Evolutionary conservation across 2,329 filamentous ascomycete genomes (phyloP).

Genomic region (Fusarium duplospermum): DNA sequence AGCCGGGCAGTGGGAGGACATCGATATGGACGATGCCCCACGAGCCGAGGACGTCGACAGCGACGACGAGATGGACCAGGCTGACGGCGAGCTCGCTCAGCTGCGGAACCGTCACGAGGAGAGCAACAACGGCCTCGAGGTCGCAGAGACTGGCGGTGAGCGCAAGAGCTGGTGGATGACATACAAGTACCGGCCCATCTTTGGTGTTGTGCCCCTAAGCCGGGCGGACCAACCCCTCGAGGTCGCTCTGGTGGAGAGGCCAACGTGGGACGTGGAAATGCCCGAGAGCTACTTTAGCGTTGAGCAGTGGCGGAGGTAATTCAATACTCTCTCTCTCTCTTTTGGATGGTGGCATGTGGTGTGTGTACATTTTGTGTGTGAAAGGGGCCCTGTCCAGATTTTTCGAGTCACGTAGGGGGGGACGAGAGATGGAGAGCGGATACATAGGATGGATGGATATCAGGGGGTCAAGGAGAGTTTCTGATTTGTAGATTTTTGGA

Average conservation of each 20-base stretch:
- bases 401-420: slow-evolving; percentile 7
- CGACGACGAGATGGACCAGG: slow-evolving; percentile 53
- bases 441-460: slow-evolving; percentile 17
- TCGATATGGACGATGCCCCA: slow-evolving; percentile 54
- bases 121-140: slow-evolving; percentile 29
- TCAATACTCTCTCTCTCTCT: not conserved
- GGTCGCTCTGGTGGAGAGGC: slow-evolving; percentile 89
- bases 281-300: slow-evolving; percentile 76
- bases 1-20: slow-evolving; percentile 55
- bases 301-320: slow-evolving; percentile 61
- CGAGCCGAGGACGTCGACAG: slow-evolving; percentile 50
- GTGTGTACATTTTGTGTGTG: slow-evolving; percentile 1
- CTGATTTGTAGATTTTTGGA: slow-evolving; percentile 36
- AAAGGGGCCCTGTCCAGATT: slow-evolving; percentile 7
- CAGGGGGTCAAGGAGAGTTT: slow-evolving; percentile 13
- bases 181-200: slow-evolving; percentile 93
- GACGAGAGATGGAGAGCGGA: slow-evolving; percentile 4
- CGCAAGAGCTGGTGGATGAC: slow-evolving; percentile 77
- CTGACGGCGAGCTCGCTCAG: slow-evolving; percentile 49
- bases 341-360: not conserved
- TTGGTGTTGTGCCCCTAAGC: slow-evolving; percentile 72
- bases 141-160: slow-evolving; percentile 40
- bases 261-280: slow-evolving; percentile 83
- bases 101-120: slow-evolving; percentile 47
- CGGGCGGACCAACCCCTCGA: slow-evolving; percentile 66